phyloP scores from a whole-genome alignment of 192 early-diverging fungal genomes.

The Mycoemilia scoparia region DNA sequence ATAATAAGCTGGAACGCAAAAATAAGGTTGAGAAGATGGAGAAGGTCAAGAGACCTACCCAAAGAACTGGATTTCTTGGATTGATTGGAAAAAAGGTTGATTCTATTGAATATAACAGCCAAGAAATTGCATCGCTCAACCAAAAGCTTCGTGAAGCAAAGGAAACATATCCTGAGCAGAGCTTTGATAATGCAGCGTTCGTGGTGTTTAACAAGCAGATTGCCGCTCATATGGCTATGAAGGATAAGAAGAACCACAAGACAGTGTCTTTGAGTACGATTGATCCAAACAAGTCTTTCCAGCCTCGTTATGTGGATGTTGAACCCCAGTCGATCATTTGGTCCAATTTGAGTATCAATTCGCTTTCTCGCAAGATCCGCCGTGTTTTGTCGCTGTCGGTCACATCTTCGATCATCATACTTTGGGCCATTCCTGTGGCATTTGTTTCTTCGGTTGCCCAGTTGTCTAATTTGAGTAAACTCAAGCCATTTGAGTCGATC shows the following conservation, averaged over 20 bases:
- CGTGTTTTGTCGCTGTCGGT: constrained; percentile 29
- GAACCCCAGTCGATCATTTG: constrained; percentile 62
- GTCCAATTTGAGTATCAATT: constrained; percentile 46
- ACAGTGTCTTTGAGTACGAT: constrained; percentile 42
- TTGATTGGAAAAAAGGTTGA: constrained; percentile 48
- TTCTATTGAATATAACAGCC: constrained; percentile 19
- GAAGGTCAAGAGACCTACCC: constrained; percentile 33
- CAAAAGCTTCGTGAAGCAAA: no score
- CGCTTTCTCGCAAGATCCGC: constrained; percentile 33
- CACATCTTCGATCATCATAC: constrained; percentile 37
- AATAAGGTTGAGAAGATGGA: constrained; percentile 13
- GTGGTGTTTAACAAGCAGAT: constrained; percentile 60
- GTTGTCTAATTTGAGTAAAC: background rate
- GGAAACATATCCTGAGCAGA: constrained; percentile 26
- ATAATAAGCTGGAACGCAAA: no score
- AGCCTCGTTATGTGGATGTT: no score
- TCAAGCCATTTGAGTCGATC: constrained; percentile 2
- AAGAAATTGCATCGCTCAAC: constrained; percentile 18
- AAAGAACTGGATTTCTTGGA: constrained; percentile 28
- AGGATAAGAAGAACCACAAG: constrained; percentile 36
- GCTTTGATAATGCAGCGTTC: constrained; percentile 44
- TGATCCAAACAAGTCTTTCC: no score
- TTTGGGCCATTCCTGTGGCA: constrained; percentile 6
- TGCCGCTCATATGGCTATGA: constrained; percentile 62
- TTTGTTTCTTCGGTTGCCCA: constrained; percentile 4